Evolutionary conservation across 148 eudicot species (phyloP).

Genomic region (Fagopyrum esculentum): DNA sequence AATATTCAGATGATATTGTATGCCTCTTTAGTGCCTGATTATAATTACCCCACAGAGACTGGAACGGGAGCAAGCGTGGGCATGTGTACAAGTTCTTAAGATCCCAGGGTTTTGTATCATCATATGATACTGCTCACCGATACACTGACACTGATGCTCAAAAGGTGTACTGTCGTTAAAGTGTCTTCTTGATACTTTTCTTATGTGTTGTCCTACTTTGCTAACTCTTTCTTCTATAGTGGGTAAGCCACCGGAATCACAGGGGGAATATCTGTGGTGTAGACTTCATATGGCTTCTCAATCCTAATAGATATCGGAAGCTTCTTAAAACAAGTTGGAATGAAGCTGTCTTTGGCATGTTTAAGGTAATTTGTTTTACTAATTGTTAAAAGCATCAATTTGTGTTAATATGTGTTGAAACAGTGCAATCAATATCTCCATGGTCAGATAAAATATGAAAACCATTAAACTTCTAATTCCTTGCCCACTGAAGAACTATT

Average conservation of each 20-base stretch:
- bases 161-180: conserved; percentile 31
- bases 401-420: neutral
- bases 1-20: neutral
- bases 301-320: conserved; percentile 78
- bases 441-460: neutral
- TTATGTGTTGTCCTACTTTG: conserved; percentile 6
- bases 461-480: neutral
- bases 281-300: conserved; percentile 99
- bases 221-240: conserved; percentile 37
- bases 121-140: conserved; percentile 99
- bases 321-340: conserved; percentile 89
- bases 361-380: conserved; percentile 50
- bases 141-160: conserved; percentile 94
- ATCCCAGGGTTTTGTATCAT: conserved; percentile 94
- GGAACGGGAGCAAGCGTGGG: conserved; percentile 99
- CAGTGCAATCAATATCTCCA: neutral
- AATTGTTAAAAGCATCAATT: neutral
- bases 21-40: conserved; percentile 3
- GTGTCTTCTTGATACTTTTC: neutral
- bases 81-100: conserved; percentile 90
- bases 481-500: neutral
- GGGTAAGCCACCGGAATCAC: conserved; percentile 99
- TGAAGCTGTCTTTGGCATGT: conserved; percentile 89
- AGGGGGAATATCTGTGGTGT: conserved; percentile 95
- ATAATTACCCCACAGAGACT: conserved; percentile 46